Evolutionary conservation across 2,329 filamentous ascomycete genomes (phyloP), one percentile per base, ranked within the genome.

Genomic region (Neonectria neomacrospora): DNA sequence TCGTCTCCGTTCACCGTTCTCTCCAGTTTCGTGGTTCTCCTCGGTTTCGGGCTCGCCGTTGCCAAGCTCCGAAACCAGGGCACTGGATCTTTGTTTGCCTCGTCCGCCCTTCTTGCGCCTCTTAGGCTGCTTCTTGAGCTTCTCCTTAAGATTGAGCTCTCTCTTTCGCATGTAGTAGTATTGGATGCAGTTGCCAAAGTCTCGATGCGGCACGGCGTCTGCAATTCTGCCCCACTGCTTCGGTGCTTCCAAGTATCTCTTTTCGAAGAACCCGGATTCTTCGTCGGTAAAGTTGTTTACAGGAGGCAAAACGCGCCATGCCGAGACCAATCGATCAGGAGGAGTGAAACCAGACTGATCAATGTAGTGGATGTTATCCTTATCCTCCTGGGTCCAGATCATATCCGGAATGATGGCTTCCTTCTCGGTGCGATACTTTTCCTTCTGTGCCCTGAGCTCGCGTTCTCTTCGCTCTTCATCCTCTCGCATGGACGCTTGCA

Each of bases 111-210:
- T 85, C 80, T 85, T 87, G 64, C 85, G 81, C 72, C 83, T 82
- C 75, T 83, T 87, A 62, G 84, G 87, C 77, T 86, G 88, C 78
- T 84, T 88, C 77, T 87, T 90, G 30, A 91, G 83, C 77, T 91
- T 92, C 73, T 92, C 90, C 75, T 94, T 93, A 64, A 94, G 89
- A 66, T 92, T 90, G 44, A 89, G 86, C 50, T 89, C 85, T 79
- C 90, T 91, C 79, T 89, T 96, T 74, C 90, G 92, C 66, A 92
- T 84, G 77, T 96, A 96, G 78, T 96, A 96, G 77, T 94, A 93
- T 74, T 93, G 90, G 70, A 96, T 96, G 77, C 91, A 93, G 50
- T 91, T 87, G 67, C 91, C 90, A 77, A 93, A 94, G 71, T 91
- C 89, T 23, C 92, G 88, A 30, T 85, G 83, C 1, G 86, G 85